Conservation (phyloP, 163 green algal species). For the Prototheca cutis region DNA sequence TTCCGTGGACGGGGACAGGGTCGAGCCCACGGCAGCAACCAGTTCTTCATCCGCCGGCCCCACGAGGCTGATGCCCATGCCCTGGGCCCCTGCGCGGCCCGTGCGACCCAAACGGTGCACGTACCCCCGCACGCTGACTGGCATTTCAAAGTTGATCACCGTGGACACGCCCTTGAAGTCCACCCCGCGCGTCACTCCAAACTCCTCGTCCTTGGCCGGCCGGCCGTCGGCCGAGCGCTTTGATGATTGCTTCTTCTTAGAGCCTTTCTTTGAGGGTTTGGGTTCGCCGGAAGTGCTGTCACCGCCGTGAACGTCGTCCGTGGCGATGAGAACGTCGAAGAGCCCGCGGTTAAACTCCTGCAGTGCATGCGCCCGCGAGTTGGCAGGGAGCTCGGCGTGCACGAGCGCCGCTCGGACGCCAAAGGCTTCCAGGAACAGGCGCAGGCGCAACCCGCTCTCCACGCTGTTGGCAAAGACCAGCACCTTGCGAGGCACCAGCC, state of each 20-base stretch:
- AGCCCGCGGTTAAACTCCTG: slow-evolving; percentile 71
- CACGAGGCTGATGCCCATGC: slow-evolving; percentile 64
- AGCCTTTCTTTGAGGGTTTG: slow-evolving; percentile 9
- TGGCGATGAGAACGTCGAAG: slow-evolving; percentile 91
- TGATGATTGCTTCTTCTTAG: too few relatives aligned
- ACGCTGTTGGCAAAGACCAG: slow-evolving; percentile 88
- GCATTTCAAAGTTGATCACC: slow-evolving; percentile 84
- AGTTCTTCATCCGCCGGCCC: slow-evolving; percentile 19
- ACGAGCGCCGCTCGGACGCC: slow-evolving; percentile 70
- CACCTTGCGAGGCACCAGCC: slow-evolving; percentile 65
- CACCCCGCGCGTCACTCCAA: slow-evolving; percentile 90
- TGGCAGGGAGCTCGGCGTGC: slow-evolving; percentile 80
- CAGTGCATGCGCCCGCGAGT: slow-evolving; percentile 74
- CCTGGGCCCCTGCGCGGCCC: slow-evolving; percentile 62
- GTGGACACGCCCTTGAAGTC: slow-evolving; percentile 94
- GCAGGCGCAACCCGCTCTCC: slow-evolving; percentile 56
- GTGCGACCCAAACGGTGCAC: slow-evolving; percentile 80
- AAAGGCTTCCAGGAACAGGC: slow-evolving; percentile 91
- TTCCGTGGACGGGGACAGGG: too few relatives aligned
- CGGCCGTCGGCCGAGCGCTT: too few relatives aligned
- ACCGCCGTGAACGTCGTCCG: slow-evolving; percentile 51
- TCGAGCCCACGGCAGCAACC: slow-evolving; percentile 11
- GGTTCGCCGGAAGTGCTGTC: too few relatives aligned
- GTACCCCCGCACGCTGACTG: slow-evolving; percentile 51
- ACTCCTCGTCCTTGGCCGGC: slow-evolving; percentile 59